These are phyloP conservation scores for Leishmania tarentolae DNA, from an alignment of 208 protist genomes.

Conservation along the genomic window DNA sequence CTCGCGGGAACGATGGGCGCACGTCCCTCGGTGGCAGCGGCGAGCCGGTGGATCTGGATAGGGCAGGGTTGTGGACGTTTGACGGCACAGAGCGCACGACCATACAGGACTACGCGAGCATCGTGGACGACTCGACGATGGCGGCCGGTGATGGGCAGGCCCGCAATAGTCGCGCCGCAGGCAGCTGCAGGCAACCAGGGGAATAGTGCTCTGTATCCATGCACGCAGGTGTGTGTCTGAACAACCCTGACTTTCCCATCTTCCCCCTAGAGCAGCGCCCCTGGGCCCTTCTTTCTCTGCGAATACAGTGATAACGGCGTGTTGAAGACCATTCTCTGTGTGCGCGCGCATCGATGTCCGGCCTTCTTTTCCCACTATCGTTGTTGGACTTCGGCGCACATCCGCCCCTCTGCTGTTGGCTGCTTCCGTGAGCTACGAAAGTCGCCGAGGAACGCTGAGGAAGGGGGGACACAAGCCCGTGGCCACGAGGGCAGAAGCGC, in stretches of 20 bases:
- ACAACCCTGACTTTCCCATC: no score
- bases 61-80: neutral
- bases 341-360: neutral
- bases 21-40: slow-evolving; percentile 5
- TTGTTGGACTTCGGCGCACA: neutral
- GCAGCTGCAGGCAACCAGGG: neutral
- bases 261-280: neutral
- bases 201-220: neutral
- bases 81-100: slow-evolving; percentile 23
- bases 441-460: neutral
- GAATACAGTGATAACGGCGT: neutral
- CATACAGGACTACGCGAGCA: slow-evolving; percentile 23
- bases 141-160: neutral
- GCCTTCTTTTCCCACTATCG: neutral
- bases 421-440: neutral
- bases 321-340: neutral
- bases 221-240: neutral
- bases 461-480: neutral
- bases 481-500: neutral
- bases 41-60: slow-evolving; percentile 7
- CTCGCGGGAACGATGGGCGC: slow-evolving; percentile 17
- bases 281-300: neutral
- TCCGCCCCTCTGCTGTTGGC: neutral
- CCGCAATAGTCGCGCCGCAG: neutral
- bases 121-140: slow-evolving; percentile 23